Conservation (phyloP, 495 filamentous ascomycete genomes). For the Massariosphaeria phaeospora region DNA sequence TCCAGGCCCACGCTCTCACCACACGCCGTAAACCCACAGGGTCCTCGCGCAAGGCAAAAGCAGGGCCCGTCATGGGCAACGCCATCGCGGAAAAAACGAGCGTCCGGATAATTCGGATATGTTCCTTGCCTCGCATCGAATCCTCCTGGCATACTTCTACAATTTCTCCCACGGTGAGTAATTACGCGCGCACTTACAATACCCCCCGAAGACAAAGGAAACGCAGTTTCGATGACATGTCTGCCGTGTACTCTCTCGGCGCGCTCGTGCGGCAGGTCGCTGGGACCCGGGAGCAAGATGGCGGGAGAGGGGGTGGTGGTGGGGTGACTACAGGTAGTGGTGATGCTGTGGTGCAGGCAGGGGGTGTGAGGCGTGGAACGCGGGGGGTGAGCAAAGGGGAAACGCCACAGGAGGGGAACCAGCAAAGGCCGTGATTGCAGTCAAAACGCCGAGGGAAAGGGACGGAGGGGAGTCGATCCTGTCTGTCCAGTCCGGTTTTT, state of each 20-base stretch:
- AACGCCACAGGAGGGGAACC: neutral
- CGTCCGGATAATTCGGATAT: too few relatives aligned
- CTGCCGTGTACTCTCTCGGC: slow-evolving; percentile 6
- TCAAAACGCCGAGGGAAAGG: neutral
- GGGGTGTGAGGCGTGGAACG: neutral
- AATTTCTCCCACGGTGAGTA: too few relatives aligned
- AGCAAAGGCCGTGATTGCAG: neutral
- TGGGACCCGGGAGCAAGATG: neutral
- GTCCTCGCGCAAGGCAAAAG: too few relatives aligned
- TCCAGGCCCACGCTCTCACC: too few relatives aligned
- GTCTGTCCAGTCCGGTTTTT: slow-evolving; percentile 9
- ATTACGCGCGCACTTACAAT: too few relatives aligned
- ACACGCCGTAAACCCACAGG: too few relatives aligned
- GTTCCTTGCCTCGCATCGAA: too few relatives aligned
- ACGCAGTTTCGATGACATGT: slow-evolving; percentile 9
- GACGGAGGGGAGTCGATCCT: slow-evolving; percentile 12
- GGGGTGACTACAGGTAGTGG: neutral
- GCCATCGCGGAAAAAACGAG: too few relatives aligned
- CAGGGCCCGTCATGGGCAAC: too few relatives aligned
- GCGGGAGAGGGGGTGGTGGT: neutral
- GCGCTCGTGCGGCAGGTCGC: neutral
- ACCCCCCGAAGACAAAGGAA: slow-evolving; percentile 13
- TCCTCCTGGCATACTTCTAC: too few relatives aligned
- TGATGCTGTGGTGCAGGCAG: neutral
- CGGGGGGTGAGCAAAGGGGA: slow-evolving; percentile 12